A percentile compares a stretch with the other conserved stretches of the same genome.
phyloP scores from a whole-genome alignment of 148 eudicot species.

The Rhododendron ferrugineum region DNA sequence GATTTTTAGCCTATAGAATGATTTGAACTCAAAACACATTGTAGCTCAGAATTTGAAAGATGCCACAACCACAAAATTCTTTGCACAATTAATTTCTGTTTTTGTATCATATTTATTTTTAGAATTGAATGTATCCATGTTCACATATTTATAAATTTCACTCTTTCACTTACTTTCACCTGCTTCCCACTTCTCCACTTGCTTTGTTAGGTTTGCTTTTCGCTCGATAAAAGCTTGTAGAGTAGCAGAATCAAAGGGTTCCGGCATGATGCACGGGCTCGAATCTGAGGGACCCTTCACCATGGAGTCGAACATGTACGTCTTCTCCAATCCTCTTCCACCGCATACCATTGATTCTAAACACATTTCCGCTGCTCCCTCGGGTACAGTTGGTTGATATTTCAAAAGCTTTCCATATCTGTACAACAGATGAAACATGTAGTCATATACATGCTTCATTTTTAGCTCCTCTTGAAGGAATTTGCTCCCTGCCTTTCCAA shows the following conservation, averaged over 20 bases:
- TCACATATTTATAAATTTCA: background rate
- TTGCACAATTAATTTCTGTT: background rate
- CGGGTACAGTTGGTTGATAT: conserved; percentile 30
- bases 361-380: conserved; percentile 23
- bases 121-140: background rate
- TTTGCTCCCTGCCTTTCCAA: conserved; percentile 39
- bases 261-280: conserved; percentile 31
- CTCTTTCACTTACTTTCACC: background rate
- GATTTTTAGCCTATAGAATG: background rate
- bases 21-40: background rate
- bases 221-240: conserved; percentile 12
- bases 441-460: conserved; percentile 39
- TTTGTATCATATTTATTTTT: background rate
- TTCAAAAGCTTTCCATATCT: conserved; percentile 31
- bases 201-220: conserved; percentile 12
- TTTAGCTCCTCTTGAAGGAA: conserved; percentile 37
- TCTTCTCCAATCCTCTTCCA: conserved; percentile 12
- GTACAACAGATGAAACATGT: conserved; percentile 33
- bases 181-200: conserved; percentile 17
- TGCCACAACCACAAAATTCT: background rate
- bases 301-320: conserved; percentile 21
- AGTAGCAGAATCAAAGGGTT: conserved; percentile 20
- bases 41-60: background rate
- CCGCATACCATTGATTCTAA: conserved; percentile 29
- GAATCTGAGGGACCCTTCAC: conserved; percentile 26